Evolutionary conservation across 139 green algal genomes (phyloP), one percentile per base, ranked within the genome.

Genomic region (Chlamydomonas schloesseri): DNA sequence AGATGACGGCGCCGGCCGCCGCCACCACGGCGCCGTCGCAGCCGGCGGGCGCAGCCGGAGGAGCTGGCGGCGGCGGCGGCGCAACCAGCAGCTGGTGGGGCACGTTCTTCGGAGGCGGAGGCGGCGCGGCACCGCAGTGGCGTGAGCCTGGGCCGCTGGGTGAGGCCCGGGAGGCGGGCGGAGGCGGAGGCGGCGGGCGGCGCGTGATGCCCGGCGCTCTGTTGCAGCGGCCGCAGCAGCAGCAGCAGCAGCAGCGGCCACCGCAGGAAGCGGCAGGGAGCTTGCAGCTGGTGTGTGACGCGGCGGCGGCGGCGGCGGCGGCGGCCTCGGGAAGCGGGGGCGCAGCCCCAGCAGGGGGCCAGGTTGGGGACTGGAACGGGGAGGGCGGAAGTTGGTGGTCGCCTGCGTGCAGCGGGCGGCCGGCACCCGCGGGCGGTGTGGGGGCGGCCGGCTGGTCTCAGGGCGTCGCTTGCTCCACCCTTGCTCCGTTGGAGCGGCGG

Each of bases 61-160:
- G 13, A 69, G 26, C 14, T 6, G 14, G 60, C 23, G 13, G 60
- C 50, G 50, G 55, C 55, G 55, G 55, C 55, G 55, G 55, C 42
- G 42, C 46, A 9, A 13, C 29, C 31, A 47, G 36, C 14, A 68
- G 75, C 15, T 83, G 76, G 76, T 83, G 76, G 76, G 36, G 62
- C 28, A n/a, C 36, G 28, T 33, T 47, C 23, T 84, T 84, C 15
- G 78, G 78, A 21, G 62, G 62, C 42, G 78, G 55, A 21, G 34
- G 58, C 58, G 76, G 36, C 13, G 21, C 24, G 46, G 17, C 17
- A 33, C 58, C 58, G 64, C 42, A 67, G 64, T 26, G 46, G 13
- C 64, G 64, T 0, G 78, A 84, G 47, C 24, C 64, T 17, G 78
- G 62, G 64, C 78, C 78, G 37, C 64, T 84, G 28, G 78, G 78